phyloP scores from a whole-genome alignment of 805 yeast genomes.

The Dipodascus geniculatus region DNA sequence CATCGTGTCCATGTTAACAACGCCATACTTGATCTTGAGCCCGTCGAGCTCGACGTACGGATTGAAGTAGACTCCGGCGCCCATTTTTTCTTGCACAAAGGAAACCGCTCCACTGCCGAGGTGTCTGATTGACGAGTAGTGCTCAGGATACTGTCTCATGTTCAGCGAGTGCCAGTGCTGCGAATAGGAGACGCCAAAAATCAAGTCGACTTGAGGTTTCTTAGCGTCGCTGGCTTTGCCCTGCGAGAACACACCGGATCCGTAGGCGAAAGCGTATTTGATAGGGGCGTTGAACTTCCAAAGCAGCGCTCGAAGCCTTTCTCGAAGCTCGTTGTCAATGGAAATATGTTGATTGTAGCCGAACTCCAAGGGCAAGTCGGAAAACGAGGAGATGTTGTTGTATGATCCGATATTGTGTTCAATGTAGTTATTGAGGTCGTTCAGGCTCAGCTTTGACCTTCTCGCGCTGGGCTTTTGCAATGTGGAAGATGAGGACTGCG shows the following conservation, averaged over 20 bases:
- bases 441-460: not conserved
- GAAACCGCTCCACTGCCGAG: slow-evolving; percentile 51
- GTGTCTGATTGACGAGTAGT: slow-evolving; percentile 58
- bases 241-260: slow-evolving; percentile 86
- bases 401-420: slow-evolving; percentile 14
- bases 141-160: slow-evolving; percentile 52
- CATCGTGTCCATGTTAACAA: slow-evolving; percentile 51
- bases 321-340: slow-evolving; percentile 33
- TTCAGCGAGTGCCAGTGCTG: slow-evolving; percentile 68
- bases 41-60: slow-evolving; percentile 67
- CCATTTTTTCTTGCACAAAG: slow-evolving; percentile 44
- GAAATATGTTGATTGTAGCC: slow-evolving; percentile 47
- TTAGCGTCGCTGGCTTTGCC: slow-evolving; percentile 31
- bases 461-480: not conserved
- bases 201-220: slow-evolving; percentile 73
- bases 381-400: slow-evolving; percentile 39
- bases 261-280: slow-evolving; percentile 80
- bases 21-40: slow-evolving; percentile 70
- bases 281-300: slow-evolving; percentile 60
- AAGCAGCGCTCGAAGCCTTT: slow-evolving; percentile 37
- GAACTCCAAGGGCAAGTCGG: slow-evolving; percentile 44
- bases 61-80: slow-evolving; percentile 90
- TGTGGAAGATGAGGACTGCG: not conserved
- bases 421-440: slow-evolving; percentile 3
- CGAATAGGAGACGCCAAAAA: slow-evolving; percentile 68